Percentiles rank a stretch among this genome's conserved stretches.
These are phyloP conservation scores for Tetracladium marchalianum DNA, from an alignment of 495 filamentous ascomycete species.

Conservation along the genomic window DNA sequence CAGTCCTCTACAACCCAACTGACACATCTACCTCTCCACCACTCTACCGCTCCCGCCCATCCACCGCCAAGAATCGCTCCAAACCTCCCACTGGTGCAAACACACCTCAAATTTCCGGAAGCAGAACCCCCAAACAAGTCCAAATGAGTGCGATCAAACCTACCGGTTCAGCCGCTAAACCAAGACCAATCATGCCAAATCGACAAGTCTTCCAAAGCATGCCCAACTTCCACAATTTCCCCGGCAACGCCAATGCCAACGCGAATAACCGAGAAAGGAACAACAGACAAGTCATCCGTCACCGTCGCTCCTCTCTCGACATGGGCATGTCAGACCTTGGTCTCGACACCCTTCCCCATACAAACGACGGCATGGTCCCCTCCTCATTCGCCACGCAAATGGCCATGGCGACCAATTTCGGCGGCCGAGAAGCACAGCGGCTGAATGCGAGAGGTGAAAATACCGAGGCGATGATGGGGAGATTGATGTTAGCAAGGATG, in stretches of 20 bases:
- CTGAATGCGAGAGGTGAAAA: conserved; percentile 32
- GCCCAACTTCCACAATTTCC: conserved; percentile 31
- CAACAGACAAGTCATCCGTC: conserved; percentile 18
- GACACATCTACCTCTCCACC: conserved; percentile 25
- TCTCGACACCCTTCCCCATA: conserved; percentile 25
- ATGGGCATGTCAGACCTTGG: conserved; percentile 61
- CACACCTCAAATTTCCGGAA: conserved; percentile 18
- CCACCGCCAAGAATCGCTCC: conserved; percentile 22
- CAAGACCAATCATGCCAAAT: conserved; percentile 44
- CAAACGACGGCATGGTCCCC: conserved; percentile 48
- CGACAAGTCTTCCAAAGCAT: conserved; percentile 42
- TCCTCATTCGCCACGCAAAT: conserved; percentile 75
- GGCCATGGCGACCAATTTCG: conserved; percentile 47
- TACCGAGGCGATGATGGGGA: conserved; percentile 57
- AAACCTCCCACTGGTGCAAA: conserved; percentile 27
- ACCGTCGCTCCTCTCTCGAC: conserved; percentile 46
- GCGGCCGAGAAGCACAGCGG: conserved; percentile 19
- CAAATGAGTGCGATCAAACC: too few species aligned
- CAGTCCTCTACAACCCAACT: conserved; percentile 61
- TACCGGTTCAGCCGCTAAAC: conserved; percentile 11
- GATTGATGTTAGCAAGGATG: conserved; percentile 85
- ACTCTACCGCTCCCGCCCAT: conserved; percentile 19
- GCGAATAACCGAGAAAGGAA: not conserved
- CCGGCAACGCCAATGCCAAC: not conserved
- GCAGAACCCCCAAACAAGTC: too few species aligned